Conservation (phyloP, 257 asterid species). For the Knoxia roxburghii region DNA sequence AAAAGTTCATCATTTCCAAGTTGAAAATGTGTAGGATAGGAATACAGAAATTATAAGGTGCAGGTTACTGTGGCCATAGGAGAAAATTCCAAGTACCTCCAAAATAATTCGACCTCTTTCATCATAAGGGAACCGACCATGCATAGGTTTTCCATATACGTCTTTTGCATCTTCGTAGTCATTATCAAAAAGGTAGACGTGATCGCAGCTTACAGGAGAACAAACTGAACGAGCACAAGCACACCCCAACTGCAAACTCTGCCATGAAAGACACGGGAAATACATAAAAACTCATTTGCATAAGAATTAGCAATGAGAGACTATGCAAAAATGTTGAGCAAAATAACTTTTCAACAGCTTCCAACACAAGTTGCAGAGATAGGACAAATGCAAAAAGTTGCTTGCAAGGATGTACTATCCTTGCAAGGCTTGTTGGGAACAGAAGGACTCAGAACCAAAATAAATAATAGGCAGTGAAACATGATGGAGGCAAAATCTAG, state of each 20-base stretch:
- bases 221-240: conserved; percentile 62
- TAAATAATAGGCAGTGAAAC: neutral
- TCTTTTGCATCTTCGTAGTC: conserved; percentile 95
- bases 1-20: neutral
- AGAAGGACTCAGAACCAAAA: neutral
- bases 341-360: neutral
- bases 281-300: neutral
- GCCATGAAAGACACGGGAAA: conserved; percentile 20
- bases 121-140: conserved; percentile 88
- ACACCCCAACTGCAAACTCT: conserved; percentile 90
- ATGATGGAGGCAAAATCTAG: neutral
- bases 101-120: conserved; percentile 89
- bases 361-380: neutral
- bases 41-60: neutral
- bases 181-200: conserved; percentile 82
- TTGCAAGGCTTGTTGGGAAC: neutral
- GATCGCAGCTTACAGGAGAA: conserved; percentile 72
- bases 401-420: neutral
- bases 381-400: neutral
- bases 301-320: neutral
- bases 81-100: conserved; percentile 61
- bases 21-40: neutral
- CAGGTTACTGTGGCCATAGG: conserved; percentile 1
- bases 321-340: neutral
- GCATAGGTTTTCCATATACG: conserved; percentile 79